phyloP scores from a whole-genome alignment of 805 yeast genomes.

The Spathaspora sp. region DNA sequence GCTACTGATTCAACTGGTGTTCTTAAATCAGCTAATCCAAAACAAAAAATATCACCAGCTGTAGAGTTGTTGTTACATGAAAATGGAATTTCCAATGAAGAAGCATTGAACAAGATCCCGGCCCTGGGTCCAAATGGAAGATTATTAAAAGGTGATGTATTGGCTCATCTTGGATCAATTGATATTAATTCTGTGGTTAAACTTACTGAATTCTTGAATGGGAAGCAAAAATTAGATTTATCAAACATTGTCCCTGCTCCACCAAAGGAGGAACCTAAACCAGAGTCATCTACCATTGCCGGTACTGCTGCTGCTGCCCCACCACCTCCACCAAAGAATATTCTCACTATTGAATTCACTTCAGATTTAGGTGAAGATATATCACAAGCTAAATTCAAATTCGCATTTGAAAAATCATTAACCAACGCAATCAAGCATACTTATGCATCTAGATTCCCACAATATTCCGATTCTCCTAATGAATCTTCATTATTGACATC shows the following conservation, averaged over 20 bases:
- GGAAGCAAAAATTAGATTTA: constrained; percentile 64
- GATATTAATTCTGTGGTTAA: constrained; percentile 48
- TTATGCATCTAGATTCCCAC: constrained; percentile 33
- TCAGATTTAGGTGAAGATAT: constrained; percentile 24
- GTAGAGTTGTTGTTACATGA: constrained; percentile 63
- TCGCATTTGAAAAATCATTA: constrained; percentile 27
- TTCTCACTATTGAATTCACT: constrained; percentile 19
- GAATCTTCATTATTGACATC: constrained; percentile 11
- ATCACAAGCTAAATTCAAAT: constrained; percentile 23
- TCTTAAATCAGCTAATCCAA: constrained; percentile 52
- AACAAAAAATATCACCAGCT: constrained; percentile 73
- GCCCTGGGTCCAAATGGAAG: constrained; percentile 92
- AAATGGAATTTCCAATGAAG: constrained; percentile 61
- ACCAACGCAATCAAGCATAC: constrained; percentile 26
- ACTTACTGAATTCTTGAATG: constrained; percentile 54
- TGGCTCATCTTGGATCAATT: constrained; percentile 77
- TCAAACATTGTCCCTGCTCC: constrained; percentile 55
- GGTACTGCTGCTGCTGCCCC: constrained; percentile 7
- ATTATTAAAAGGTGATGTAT: constrained; percentile 84
- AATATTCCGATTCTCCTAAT: constrained; percentile 29
- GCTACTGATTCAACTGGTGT: constrained; percentile 8
- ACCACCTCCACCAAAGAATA: constrained; percentile 26
- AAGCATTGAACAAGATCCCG: constrained; percentile 66
- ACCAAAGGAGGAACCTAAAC: constrained; percentile 17
- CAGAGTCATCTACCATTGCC: too few species aligned